Evolutionary conservation across 441 rosid species (phyloP).

Genomic region (Erysimum cheiri): DNA sequence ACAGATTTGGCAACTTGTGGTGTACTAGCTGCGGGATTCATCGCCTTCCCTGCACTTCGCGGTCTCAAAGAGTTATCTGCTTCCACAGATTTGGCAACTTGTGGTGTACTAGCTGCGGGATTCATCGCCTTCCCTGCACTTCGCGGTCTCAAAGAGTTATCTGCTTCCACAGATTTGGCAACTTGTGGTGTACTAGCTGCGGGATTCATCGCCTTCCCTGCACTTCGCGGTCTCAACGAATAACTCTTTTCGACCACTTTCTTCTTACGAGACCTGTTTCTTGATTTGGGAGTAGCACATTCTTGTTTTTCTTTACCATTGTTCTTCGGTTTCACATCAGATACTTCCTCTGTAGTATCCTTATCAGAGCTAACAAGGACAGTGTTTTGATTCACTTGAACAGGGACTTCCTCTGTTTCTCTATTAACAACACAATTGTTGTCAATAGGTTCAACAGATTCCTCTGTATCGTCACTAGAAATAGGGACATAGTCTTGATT

Average conservation of each 20-base stretch:
- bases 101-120: slow-evolving; percentile 7
- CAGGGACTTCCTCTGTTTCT: not conserved
- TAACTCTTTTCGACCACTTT: not conserved
- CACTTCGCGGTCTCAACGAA: slow-evolving; percentile 1
- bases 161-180: not conserved
- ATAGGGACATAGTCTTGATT: not conserved
- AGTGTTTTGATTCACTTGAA: not conserved
- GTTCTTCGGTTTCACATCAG: slow-evolving; percentile 1
- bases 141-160: slow-evolving; percentile 1
- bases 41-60: not conserved
- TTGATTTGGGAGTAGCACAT: not conserved
- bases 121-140: not conserved
- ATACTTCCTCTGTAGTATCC: slow-evolving; percentile 6
- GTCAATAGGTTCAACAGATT: not conserved
- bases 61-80: slow-evolving; percentile 8
- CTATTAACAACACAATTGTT: not conserved
- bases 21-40: not conserved
- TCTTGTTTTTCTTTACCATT: not conserved
- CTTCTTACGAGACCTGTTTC: not conserved
- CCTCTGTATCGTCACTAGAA: slow-evolving; percentile 3
- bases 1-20: no score
- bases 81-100: not conserved
- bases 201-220: not conserved
- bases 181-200: slow-evolving; percentile 16
- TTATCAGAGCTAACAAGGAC: slow-evolving; percentile 1